A percentile compares a stretch with the other conserved stretches of the same genome.
Conservation (phyloP, 257 asterid genomes). For the Solanum boliviense region DNA sequence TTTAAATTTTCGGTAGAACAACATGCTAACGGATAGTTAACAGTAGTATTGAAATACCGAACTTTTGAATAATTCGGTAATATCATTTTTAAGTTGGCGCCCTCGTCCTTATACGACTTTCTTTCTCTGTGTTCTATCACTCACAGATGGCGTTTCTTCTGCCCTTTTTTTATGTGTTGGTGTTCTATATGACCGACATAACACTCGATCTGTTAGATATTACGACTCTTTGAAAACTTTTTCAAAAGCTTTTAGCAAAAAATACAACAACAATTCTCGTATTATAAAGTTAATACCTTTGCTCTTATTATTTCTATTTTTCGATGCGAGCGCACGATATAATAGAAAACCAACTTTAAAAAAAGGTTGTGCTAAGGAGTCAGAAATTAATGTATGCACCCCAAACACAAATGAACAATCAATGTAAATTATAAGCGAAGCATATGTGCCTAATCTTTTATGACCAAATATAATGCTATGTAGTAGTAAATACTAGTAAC, state of each 20-base stretch:
- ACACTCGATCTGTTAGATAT: no score
- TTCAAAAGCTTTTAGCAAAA: neutral
- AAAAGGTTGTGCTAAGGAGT: neutral
- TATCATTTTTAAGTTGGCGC: neutral
- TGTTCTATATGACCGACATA: neutral
- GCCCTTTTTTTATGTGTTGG: neutral
- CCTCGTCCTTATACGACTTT: no score
- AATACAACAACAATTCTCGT: no score
- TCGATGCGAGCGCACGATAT: neutral
- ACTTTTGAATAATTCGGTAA: neutral
- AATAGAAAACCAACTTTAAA: neutral
- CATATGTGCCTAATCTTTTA: neutral
- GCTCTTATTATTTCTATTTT: neutral
- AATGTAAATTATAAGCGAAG: neutral
- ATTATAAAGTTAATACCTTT: neutral
- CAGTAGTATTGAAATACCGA: neutral
- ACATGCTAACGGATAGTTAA: neutral
- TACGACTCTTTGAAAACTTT: neutral
- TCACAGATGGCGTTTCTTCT: fast-evolving
- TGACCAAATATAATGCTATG: neutral
- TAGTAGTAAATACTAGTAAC: neutral
- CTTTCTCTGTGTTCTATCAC: no score
- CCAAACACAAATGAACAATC: neutral
- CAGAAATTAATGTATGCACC: neutral
- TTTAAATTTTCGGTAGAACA: neutral